Conservation (phyloP, 2,329 filamentous ascomycete genomes). For the Trichocomaceae sp. region DNA sequence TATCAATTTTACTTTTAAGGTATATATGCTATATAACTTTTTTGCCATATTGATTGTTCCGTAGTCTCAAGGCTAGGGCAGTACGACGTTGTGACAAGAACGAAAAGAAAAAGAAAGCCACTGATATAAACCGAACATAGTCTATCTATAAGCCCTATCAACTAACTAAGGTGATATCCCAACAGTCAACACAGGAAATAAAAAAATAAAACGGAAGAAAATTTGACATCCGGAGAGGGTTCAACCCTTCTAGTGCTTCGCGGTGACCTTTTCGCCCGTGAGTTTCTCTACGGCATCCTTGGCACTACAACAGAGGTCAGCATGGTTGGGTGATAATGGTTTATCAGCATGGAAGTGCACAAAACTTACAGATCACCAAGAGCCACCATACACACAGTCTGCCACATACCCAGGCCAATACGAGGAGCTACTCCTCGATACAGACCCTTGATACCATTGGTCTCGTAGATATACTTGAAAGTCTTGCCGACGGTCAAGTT, state of each 20-base stretch:
- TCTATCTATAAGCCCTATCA: neutral
- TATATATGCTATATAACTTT: neutral
- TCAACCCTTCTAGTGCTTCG: slow-evolving; percentile 54
- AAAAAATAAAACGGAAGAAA: neutral
- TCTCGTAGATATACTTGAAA: slow-evolving; percentile 76
- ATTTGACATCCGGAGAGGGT: slow-evolving; percentile 24
- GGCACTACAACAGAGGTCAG: slow-evolving; percentile 44
- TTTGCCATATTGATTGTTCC: too few relatives aligned
- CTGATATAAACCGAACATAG: neutral
- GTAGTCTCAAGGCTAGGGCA: too few relatives aligned
- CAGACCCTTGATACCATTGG: slow-evolving; percentile 82
- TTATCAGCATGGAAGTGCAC: slow-evolving; percentile 11
- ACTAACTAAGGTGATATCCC: neutral
- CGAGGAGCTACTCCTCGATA: slow-evolving; percentile 94
- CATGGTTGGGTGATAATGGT: slow-evolving; percentile 4
- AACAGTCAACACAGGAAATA: neutral
- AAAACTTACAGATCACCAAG: slow-evolving; percentile 89
- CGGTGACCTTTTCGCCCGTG: slow-evolving; percentile 57
- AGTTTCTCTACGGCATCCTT: slow-evolving; percentile 61
- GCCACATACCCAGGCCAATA: slow-evolving; percentile 94
- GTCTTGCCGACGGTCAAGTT: slow-evolving; percentile 94
- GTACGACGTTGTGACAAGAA: too few relatives aligned
- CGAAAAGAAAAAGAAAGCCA: too few relatives aligned
- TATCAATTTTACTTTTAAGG: neutral
- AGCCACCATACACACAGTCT: slow-evolving; percentile 99